phyloP scores from a whole-genome alignment of 2,329 filamentous ascomycete species.

The Pyrenophora teres region DNA sequence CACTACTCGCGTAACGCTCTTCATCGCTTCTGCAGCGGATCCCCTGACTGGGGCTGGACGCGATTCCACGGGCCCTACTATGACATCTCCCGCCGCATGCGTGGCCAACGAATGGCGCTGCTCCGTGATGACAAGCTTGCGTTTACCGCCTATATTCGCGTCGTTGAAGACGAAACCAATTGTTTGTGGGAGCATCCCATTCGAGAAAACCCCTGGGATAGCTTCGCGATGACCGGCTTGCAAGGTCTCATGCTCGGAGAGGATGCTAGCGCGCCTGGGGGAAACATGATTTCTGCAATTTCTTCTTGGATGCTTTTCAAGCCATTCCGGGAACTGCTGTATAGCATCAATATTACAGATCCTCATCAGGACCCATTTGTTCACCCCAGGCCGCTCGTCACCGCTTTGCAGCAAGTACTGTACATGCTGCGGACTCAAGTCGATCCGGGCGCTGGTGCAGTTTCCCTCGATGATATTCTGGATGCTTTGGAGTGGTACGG shows the following conservation, averaged over 20 bases:
- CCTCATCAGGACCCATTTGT: conserved; percentile 52
- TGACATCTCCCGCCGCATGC: conserved; percentile 62
- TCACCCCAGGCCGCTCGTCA: conserved; percentile 57
- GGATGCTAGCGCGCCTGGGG: conserved; percentile 40
- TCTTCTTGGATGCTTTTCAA: conserved; percentile 63
- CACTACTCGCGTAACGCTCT: conserved; percentile 60
- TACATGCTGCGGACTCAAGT: conserved; percentile 54
- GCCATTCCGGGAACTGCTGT: conserved; percentile 63
- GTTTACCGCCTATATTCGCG: conserved; percentile 65
- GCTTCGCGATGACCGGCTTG: conserved; percentile 62
- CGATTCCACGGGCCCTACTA: conserved; percentile 64
- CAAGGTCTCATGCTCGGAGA: conserved; percentile 51
- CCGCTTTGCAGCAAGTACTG: conserved; percentile 58
- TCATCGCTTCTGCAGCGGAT: conserved; percentile 63
- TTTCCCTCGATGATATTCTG: conserved; percentile 42
- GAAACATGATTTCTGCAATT: conserved; percentile 58
- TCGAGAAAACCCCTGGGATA: conserved; percentile 61
- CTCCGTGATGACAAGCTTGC: conserved; percentile 65
- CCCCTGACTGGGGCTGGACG: conserved; percentile 67
- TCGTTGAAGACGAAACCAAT: conserved; percentile 63
- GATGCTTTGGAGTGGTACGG: conserved; percentile 50
- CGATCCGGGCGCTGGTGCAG: conserved; percentile 43
- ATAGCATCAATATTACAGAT: conserved; percentile 54
- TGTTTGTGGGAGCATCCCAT: conserved; percentile 65
- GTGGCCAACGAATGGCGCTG: conserved; percentile 62